A percentile compares a stretch with the other conserved stretches of the same genome.
Evolutionary conservation across 345 rosid species (phyloP).

Genomic region (Pistacia atlantica): DNA sequence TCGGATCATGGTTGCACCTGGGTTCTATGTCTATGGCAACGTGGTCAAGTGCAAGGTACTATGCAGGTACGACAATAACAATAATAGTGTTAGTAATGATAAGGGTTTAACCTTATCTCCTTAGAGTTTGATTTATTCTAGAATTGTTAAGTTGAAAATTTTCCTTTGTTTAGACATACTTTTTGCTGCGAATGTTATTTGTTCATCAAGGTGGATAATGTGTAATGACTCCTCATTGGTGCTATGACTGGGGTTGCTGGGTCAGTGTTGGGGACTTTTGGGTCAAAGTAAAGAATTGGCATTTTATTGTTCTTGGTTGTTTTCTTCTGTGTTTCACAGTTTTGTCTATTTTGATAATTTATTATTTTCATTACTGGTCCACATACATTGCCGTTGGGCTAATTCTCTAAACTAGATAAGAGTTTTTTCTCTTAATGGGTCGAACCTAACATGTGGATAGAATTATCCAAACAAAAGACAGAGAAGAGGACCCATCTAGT

Average conservation of each 20-base stretch:
- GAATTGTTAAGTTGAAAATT: neutral
- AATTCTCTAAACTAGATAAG: neutral
- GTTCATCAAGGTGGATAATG: slow-evolving; percentile 2
- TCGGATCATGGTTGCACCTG: slow-evolving; percentile 85
- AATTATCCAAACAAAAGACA: slow-evolving; percentile 12
- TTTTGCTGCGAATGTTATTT: neutral
- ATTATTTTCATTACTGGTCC: neutral
- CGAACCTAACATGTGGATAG: slow-evolving; percentile 18
- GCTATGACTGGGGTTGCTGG: neutral
- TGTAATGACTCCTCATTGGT: neutral
- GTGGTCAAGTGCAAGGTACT: slow-evolving; percentile 90
- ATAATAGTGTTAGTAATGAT: slow-evolving; percentile 8
- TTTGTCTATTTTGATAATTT: slow-evolving; percentile 8
- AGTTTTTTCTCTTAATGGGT: neutral
- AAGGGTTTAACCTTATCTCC: slow-evolving; percentile 33
- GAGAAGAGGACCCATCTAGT: slow-evolving; percentile 18
- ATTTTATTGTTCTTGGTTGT: slow-evolving; percentile 22
- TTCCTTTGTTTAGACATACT: too few species aligned
- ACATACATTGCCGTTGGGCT: neutral
- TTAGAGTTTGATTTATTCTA: slow-evolving; percentile 13
- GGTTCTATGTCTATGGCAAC: slow-evolving; percentile 80
- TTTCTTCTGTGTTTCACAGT: slow-evolving; percentile 13
- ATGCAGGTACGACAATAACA: slow-evolving; percentile 59
- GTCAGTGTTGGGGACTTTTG: slow-evolving; percentile 11
- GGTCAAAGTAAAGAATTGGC: slow-evolving; percentile 37